These are phyloP conservation scores for Alternaria sp. DNA, from an alignment of 2,329 filamentous ascomycete species.

Conservation along the genomic window DNA sequence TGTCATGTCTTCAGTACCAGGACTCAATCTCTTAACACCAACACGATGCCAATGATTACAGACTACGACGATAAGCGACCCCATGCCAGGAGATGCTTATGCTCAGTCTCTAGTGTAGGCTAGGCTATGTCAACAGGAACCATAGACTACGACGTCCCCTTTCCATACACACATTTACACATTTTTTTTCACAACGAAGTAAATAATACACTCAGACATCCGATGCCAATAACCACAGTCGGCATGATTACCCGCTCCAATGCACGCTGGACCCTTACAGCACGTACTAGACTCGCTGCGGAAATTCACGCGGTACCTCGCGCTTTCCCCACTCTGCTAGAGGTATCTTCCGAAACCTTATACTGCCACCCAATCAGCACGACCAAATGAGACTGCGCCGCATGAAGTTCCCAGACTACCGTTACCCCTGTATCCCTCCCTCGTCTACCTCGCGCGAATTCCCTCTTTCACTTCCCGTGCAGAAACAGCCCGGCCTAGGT, in stretches of 20 bases:
- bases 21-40: neutral
- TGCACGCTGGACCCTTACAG: neutral
- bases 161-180: neutral
- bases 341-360: slow-evolving; percentile 34
- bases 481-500: neutral
- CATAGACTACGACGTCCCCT: neutral
- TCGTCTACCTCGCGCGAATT: slow-evolving; percentile 16
- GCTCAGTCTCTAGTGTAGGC: neutral
- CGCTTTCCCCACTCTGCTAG: neutral
- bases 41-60: neutral
- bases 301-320: neutral
- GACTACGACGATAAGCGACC: neutral
- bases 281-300: neutral
- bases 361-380: slow-evolving; percentile 47
- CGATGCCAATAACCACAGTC: accelerated
- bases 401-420: neutral
- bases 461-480: slow-evolving; percentile 17
- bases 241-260: neutral
- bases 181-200: neutral
- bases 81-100: neutral
- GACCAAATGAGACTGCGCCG: neutral
- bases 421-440: neutral
- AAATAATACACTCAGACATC: neutral
- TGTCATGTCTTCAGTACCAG: accelerated
- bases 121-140: neutral